Conservation (phyloP, 768 basidiomycete genomes). For the Pulveroboletus sp. region DNA sequence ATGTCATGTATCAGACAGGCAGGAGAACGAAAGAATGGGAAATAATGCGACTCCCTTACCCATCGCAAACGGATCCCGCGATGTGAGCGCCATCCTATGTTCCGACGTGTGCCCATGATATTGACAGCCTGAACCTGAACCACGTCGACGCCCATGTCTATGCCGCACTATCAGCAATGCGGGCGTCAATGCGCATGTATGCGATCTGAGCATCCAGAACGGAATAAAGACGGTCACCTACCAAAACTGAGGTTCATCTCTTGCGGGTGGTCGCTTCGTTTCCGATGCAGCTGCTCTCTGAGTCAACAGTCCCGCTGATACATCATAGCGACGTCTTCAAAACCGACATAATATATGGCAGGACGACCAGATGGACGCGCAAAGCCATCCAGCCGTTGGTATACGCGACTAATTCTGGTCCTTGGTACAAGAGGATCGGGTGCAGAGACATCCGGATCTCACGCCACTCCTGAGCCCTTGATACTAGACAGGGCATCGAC, state of each 20-base stretch:
- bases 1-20: neutral
- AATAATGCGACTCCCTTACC: slow-evolving; percentile 9
- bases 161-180: neutral
- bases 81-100: neutral
- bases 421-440: slow-evolving; percentile 15
- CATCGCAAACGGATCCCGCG: slow-evolving; percentile 19
- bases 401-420: slow-evolving; percentile 16
- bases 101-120: slow-evolving; percentile 5
- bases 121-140: slow-evolving; percentile 11
- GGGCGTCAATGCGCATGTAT: neutral
- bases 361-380: slow-evolving; percentile 16
- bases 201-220: neutral
- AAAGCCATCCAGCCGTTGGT: slow-evolving; percentile 25
- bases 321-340: slow-evolving; percentile 19
- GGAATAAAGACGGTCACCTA: slow-evolving; percentile 10
- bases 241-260: slow-evolving; percentile 24
- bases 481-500: neutral
- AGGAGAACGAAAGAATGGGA: neutral
- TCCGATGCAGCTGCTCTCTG: slow-evolving; percentile 22
- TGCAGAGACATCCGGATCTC: neutral
- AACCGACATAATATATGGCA: slow-evolving; percentile 26
- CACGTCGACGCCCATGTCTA: neutral
- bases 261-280: slow-evolving; percentile 13
- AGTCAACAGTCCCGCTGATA: slow-evolving; percentile 19
- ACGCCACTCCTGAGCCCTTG: neutral